These are phyloP conservation scores for Filobasidium uniguttulatum DNA, from an alignment of 1,284 basidiomycete genomes.

Conservation along the genomic window DNA sequence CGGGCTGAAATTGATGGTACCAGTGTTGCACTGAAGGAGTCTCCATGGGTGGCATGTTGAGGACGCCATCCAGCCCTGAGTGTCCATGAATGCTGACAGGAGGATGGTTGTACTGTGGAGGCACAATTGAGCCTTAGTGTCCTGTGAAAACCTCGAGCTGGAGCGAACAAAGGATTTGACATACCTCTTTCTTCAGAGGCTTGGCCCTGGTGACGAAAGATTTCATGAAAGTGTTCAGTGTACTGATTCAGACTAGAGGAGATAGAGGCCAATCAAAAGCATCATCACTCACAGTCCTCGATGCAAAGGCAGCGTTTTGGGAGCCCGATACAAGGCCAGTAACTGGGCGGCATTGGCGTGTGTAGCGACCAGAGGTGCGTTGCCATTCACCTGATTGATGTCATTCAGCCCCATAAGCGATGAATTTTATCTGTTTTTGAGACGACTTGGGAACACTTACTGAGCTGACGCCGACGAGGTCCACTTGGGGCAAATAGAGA, in stretches of 20 bases:
- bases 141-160: too few relatives aligned
- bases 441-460: conserved; percentile 1
- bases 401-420: background rate
- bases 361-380: conserved; percentile 7
- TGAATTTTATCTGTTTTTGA: background rate
- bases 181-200: conserved; percentile 9
- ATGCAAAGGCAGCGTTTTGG: conserved; percentile 5
- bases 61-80: conserved; percentile 9
- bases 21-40: conserved; percentile 5
- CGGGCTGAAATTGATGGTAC: conserved; percentile 4
- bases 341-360: conserved; percentile 11
- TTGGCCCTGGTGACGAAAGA: conserved; percentile 1
- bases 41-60: conserved; percentile 4
- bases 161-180: background rate
- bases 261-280: background rate
- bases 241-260: background rate
- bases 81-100: conserved; percentile 12
- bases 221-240: too few relatives aligned
- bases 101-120: conserved; percentile 4
- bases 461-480: conserved; percentile 10
- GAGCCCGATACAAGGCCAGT: conserved; percentile 7
- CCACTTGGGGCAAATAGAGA: conserved; percentile 7
- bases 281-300: conserved; percentile 8
- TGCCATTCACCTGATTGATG: conserved; percentile 8
- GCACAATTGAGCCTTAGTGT: background rate